Evolutionary conservation across 192 early-diverging fungal genomes (phyloP).

Genomic region (Umbelopsis ramanniana): DNA sequence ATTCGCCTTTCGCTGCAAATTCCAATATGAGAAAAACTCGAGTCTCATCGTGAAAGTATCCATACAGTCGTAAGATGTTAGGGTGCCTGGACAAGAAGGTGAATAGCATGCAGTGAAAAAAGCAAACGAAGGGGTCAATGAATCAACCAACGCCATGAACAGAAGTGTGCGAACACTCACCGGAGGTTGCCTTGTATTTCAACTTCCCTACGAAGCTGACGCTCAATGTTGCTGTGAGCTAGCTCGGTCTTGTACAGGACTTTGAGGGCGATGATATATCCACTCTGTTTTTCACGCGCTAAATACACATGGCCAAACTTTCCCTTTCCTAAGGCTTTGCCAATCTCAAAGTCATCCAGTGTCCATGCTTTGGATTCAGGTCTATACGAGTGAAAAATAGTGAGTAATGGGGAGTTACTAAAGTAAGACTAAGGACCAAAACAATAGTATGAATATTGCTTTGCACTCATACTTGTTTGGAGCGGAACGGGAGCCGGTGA

Average conservation of each 20-base stretch:
- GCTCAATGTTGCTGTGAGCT: conserved; percentile 73
- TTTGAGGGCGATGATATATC: conserved; percentile 92
- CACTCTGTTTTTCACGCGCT: conserved; percentile 83
- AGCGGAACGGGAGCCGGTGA: background rate
- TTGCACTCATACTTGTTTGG: background rate
- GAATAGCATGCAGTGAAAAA: no score
- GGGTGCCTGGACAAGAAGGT: conserved; percentile 82
- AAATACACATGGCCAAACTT: conserved; percentile 96
- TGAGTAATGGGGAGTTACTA: background rate
- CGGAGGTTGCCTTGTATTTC: conserved; percentile 93
- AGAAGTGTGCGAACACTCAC: conserved; percentile 39
- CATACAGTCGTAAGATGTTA: conserved; percentile 93
- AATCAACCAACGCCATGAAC: background rate
- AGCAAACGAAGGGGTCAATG: background rate
- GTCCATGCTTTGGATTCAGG: conserved; percentile 44
- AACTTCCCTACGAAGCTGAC: conserved; percentile 92
- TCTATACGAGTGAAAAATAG: background rate
- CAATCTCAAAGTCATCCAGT: conserved; percentile 90
- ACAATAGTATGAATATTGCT: conserved; percentile 12
- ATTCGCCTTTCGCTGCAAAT: conserved; percentile 92
- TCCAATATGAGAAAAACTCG: conserved; percentile 94
- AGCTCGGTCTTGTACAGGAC: conserved; percentile 88
- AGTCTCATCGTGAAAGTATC: conserved; percentile 95
- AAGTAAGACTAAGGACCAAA: background rate
- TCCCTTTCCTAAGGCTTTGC: conserved; percentile 86